A percentile compares a stretch with the other conserved stretches of the same genome.
Evolutionary conservation across 352 stramenopile genomes (phyloP).

Genomic region (Phytophthora agathidicida): DNA sequence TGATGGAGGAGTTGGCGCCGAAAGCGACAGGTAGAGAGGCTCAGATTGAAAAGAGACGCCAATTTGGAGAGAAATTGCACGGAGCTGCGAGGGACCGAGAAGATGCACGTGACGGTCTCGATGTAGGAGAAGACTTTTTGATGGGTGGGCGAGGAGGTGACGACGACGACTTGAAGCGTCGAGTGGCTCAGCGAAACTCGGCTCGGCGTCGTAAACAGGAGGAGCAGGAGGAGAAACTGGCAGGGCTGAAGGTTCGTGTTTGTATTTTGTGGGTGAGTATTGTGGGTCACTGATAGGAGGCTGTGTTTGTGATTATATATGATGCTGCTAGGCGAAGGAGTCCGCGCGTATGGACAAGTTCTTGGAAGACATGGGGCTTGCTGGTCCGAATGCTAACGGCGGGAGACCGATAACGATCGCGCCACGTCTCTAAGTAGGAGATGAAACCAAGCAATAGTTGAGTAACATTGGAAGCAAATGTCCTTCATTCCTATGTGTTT

Average conservation of each 20-base stretch:
- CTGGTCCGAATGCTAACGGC: constrained; percentile 29
- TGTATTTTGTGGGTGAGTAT: background rate
- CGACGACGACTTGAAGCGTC: constrained; percentile 44
- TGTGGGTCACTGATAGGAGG: no score
- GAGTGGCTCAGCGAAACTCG: constrained; percentile 44
- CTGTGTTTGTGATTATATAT: background rate
- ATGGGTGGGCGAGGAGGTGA: constrained; percentile 45
- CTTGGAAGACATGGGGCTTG: constrained; percentile 68
- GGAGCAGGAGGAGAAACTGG: constrained; percentile 46
- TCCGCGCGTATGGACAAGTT: constrained; percentile 82
- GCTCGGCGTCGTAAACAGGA: constrained; percentile 45
- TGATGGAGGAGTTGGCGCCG: constrained; percentile 66
- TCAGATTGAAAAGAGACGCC: constrained; percentile 59
- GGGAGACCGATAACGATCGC: constrained; percentile 62
- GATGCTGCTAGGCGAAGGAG: constrained; percentile 58
- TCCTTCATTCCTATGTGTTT: no score
- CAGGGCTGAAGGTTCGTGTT: constrained; percentile 41
- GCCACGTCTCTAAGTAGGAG: constrained; percentile 28
- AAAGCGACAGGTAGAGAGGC: constrained; percentile 72
- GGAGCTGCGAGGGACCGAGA: constrained; percentile 68
- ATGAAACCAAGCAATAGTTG: no score
- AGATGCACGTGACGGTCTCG: constrained; percentile 62
- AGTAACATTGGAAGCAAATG: no score
- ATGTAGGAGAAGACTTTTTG: constrained; percentile 73
- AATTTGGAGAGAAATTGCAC: constrained; percentile 53